Evolutionary conservation across 2,329 filamentous ascomycete species (phyloP), one percentile per base, ranked within the genome.

Genomic region (Sporothrix globosa): DNA sequence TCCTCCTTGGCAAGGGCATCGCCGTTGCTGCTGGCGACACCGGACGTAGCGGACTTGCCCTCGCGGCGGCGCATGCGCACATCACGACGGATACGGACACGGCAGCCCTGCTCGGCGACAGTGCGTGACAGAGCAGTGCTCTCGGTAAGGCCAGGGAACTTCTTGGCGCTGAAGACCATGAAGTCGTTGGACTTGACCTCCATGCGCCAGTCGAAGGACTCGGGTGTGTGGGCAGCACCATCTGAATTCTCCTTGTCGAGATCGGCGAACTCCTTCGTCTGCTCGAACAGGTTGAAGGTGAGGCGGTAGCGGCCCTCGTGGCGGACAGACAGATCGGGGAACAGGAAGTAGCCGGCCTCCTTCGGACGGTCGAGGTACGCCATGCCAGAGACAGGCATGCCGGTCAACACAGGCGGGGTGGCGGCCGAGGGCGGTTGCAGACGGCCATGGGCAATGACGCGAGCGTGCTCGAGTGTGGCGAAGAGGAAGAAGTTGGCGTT

Each of bases 401-500:
- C 96, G 0, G 95, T 98, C 75, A 99, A 83, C 30, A 98, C 94
- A 0, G 96, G 92, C 56, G 91, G 90, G 71, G 89, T 90, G 66
- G 88, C 87, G 13, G 91, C 87, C n/a, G 88, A 83, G 41, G 85
- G 86, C 14, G 85, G 85, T 75, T 89, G 88, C 60, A 92, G 88
- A 74, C 93, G 91, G 67, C 91, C 92, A 71, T 93, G 91, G 21
- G 93, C 93, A 72, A 97, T 91, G 41, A 89, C 88, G 50, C 94
- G 91, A 39, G 93, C 91, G 75, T 92, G 90, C 78, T 97, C 93
- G 71, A 99, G 85, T 6, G 93, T 97, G 67, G 94, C 92, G 77
- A 93, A 98, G 53, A 98, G 89, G 82, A 99, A 98, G 86, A 98
- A 98, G 81, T 97, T 97, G 78, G 94, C 94, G 78, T 97, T 95